phyloP scores from a whole-genome alignment of 129 eudicot genomes.

The Helianthus tuberosus region DNA sequence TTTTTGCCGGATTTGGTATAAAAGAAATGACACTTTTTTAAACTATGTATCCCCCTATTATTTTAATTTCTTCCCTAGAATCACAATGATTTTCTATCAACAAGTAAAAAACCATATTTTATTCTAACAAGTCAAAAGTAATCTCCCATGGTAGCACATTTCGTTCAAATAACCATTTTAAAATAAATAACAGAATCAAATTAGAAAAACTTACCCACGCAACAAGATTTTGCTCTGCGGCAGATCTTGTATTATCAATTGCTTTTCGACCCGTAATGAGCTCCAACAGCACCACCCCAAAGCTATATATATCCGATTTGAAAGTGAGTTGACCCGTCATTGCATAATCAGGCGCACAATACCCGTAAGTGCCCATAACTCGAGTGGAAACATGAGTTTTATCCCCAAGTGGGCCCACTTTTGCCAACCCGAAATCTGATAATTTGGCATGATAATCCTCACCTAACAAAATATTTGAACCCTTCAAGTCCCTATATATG shows the following conservation, averaged over 20 bases:
- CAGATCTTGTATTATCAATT: conserved; percentile 52
- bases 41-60: background rate
- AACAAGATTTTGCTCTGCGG: conserved; percentile 73
- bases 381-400: conserved; percentile 94
- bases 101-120: background rate
- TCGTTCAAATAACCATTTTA: background rate
- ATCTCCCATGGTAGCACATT: background rate
- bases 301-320: conserved; percentile 85
- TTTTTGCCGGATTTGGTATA: too few species aligned
- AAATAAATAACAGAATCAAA: background rate
- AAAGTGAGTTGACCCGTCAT: conserved; percentile 95
- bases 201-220: conserved; percentile 59
- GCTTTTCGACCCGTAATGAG: conserved; percentile 81
- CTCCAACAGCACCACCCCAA: conserved; percentile 98
- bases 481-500: conserved; percentile 56
- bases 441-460: conserved; percentile 78
- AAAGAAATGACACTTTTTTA: too few species aligned
- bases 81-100: background rate
- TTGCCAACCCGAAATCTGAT: conserved; percentile 94
- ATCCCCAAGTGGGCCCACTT: conserved; percentile 92
- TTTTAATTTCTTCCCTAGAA: background rate
- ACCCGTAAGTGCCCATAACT: conserved; percentile 97
- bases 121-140: background rate
- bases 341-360: conserved; percentile 97
- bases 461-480: conserved; percentile 83